phyloP scores from a whole-genome alignment of 345 rosid species.

The Fremontodendron californicum region DNA sequence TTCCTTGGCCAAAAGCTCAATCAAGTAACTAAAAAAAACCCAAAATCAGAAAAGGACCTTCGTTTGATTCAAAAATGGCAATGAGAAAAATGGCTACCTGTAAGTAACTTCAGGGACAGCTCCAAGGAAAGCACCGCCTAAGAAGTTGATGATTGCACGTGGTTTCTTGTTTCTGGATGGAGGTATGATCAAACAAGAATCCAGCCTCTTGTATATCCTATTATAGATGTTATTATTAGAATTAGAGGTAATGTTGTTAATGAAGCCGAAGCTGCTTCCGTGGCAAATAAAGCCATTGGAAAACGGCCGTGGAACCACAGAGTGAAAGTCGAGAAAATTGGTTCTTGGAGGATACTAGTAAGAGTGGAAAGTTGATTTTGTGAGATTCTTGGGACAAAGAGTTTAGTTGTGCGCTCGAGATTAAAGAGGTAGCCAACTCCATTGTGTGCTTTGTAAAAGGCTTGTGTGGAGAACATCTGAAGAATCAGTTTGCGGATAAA shows the following conservation, averaged over 20 bases:
- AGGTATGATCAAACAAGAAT: slow-evolving; percentile 62
- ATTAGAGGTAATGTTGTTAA: background rate
- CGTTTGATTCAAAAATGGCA: background rate
- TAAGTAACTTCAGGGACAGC: slow-evolving; percentile 91
- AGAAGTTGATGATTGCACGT: slow-evolving; percentile 71
- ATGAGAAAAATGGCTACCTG: slow-evolving; percentile 36
- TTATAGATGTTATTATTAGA: background rate
- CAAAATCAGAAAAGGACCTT: background rate
- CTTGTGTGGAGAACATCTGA: background rate
- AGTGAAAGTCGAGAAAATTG: background rate
- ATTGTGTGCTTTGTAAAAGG: background rate
- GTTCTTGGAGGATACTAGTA: background rate
- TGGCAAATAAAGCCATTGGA: slow-evolving; percentile 34
- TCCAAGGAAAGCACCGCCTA: slow-evolving; percentile 89
- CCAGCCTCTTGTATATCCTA: slow-evolving; percentile 47
- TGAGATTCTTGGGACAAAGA: background rate
- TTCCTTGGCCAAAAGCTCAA: slow-evolving; percentile 82
- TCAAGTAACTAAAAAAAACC: slow-evolving; percentile 46
- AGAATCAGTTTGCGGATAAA: background rate
- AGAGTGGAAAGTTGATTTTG: background rate
- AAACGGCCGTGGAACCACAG: background rate
- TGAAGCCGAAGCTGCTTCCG: slow-evolving; percentile 17
- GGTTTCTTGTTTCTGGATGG: slow-evolving; percentile 52
- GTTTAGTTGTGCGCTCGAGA: background rate
- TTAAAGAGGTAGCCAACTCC: slow-evolving; percentile 18